phyloP scores from a whole-genome alignment of 768 basidiomycete species.

The Artomyces pyxidatus region DNA sequence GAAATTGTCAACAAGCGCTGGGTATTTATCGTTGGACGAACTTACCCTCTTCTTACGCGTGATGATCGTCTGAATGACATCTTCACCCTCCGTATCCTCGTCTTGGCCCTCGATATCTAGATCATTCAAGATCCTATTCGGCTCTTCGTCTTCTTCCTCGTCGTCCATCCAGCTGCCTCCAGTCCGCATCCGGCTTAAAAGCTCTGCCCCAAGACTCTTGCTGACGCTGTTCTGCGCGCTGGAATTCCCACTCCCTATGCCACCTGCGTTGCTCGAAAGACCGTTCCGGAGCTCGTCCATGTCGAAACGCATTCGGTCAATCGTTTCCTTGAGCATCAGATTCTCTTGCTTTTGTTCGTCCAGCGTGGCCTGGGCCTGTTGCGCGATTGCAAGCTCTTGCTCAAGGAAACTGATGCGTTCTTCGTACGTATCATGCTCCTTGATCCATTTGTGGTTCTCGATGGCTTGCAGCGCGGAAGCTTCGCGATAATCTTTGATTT shows the following conservation, averaged over 20 bases:
- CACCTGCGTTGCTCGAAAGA: constrained; percentile 28
- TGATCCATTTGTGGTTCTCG: constrained; percentile 57
- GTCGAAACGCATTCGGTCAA: constrained; percentile 89
- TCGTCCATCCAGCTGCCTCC: constrained; percentile 29
- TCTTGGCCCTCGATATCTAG: constrained; percentile 37
- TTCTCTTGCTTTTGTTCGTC: constrained; percentile 96
- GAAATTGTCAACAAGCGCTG: not conserved
- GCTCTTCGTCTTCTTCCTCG: constrained; percentile 29
- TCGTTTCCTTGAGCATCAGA: constrained; percentile 87
- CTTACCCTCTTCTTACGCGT: constrained; percentile 70
- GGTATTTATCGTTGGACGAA: not conserved
- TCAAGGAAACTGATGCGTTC: constrained; percentile 65
- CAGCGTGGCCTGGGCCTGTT: constrained; percentile 63
- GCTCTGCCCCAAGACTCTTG: constrained; percentile 69
- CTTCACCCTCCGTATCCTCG: constrained; percentile 55
- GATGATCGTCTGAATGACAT: constrained; percentile 83
- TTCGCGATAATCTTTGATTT: constrained; percentile 59
- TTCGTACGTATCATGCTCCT: constrained; percentile 67
- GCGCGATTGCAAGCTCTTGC: constrained; percentile 58
- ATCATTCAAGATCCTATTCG: constrained; percentile 23
- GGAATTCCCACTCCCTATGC: constrained; percentile 32
- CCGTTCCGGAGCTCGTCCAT: constrained; percentile 80
- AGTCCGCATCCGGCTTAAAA: constrained; percentile 54
- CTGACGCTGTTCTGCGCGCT: constrained; percentile 55
- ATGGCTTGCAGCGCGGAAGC: constrained; percentile 48